Evolutionary conservation across 2,329 filamentous ascomycete species (phyloP), one percentile per base, ranked within the genome.

Genomic region (Triangularia setosa): DNA sequence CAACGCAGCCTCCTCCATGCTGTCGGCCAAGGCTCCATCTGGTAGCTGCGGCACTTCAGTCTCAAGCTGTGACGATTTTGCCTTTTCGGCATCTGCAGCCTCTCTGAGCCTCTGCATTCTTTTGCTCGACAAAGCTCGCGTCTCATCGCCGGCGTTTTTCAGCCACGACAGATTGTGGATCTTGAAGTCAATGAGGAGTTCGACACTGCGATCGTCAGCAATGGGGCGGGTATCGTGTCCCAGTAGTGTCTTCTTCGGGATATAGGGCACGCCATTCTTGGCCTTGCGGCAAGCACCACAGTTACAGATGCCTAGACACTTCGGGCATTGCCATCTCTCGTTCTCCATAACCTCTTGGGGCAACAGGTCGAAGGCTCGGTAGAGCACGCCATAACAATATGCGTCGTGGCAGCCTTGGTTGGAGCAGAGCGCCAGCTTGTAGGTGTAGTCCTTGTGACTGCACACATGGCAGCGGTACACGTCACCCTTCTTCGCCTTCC

Each of bases 351-450:
- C 86, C 21, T 87, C 82, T 71, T 94, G 87, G 0, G 95, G 95
- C 84, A 92, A 90, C 74, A 93, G 86, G 74, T 98, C 94, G 72
- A 97, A 97, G 0, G 92, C 93, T 62, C 95, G 84, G 77, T 93
- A 98, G 1, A 99, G 82, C 16, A 90, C 90, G n/a, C 94, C 94
- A 73, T 96, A 99, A 75, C 95, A 98, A 74, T 96, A 99, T 0
- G 86, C 87, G 62, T 90, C 82, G 12, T 84, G 81, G 72, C 95
- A 98, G 8, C 83, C 85, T 2, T 79, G 78, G 40, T 81, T 88
- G 0, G 87, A 88, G 76, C 95, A 99, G 60, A 87, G 85, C 2
- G 92, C 92, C 67, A 97, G 86, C 72, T 92, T 93, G 86, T 96
- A 97, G 21, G 83, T 87, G 60, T 90, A 89, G 71, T 97, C 92